A percentile compares a stretch with the other conserved stretches of the same genome.
Conservation (phyloP, 2,329 filamentous ascomycete species). For the Calonectria montana region DNA sequence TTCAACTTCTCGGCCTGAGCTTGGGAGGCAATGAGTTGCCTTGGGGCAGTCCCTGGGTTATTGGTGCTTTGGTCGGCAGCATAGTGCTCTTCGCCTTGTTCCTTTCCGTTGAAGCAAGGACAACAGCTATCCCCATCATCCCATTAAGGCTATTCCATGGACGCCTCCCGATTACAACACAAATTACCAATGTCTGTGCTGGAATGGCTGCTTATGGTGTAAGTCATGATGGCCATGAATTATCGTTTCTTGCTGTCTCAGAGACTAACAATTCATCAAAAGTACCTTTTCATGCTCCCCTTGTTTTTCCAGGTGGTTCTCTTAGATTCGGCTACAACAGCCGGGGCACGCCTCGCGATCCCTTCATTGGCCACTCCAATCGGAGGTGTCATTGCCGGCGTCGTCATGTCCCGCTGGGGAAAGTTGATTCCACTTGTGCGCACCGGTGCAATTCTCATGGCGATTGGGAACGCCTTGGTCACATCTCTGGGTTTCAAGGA, state of each 20-base stretch:
- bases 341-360: conserved; percentile 72
- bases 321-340: conserved; percentile 70
- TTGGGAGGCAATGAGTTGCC: conserved; percentile 66
- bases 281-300: conserved; percentile 77
- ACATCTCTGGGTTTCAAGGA: conserved; percentile 62
- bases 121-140: conserved; percentile 64
- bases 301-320: conserved; percentile 78
- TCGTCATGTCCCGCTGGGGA: conserved; percentile 69
- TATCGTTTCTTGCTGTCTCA: not conserved
- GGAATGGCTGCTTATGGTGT: conserved; percentile 73
- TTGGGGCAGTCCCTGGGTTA: conserved; percentile 62
- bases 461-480: conserved; percentile 65
- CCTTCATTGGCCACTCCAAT: conserved; percentile 70
- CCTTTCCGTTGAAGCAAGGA: conserved; percentile 60
- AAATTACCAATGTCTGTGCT: conserved; percentile 69
- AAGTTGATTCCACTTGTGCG: conserved; percentile 64
- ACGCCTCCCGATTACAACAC: conserved; percentile 63
- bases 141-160: conserved; percentile 69
- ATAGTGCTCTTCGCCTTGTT: conserved; percentile 57
- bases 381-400: conserved; percentile 66
- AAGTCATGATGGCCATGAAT: conserved; percentile 41
- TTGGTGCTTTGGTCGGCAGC: conserved; percentile 57
- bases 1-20: conserved; percentile 66
- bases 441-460: conserved; percentile 61
- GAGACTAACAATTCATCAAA: conserved; percentile 27